A percentile compares a stretch with the other conserved stretches of the same genome.
Evolutionary conservation across 768 basidiomycete species (phyloP).

Genomic region (Macrolepiota dolichaula): DNA sequence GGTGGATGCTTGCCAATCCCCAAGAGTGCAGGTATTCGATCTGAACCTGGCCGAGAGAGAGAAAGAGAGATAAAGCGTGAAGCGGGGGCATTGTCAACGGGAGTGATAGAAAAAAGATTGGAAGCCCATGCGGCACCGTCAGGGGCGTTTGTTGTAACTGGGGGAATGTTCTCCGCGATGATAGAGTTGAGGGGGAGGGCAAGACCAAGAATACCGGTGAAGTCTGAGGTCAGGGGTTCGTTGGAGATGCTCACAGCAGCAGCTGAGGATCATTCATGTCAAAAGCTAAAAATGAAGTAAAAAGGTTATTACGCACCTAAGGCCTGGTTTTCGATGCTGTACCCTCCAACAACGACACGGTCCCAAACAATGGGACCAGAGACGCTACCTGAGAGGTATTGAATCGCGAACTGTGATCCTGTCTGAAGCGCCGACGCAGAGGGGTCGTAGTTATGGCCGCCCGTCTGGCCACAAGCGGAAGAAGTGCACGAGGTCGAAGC

Average conservation of each 20-base stretch:
- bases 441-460: constrained; percentile 55
- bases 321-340: constrained; percentile 62
- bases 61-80: constrained; percentile 65
- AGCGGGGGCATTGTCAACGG: constrained; percentile 45
- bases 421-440: constrained; percentile 38
- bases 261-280: constrained; percentile 30
- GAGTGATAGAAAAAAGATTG: constrained; percentile 70
- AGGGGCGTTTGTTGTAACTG: constrained; percentile 43
- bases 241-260: constrained; percentile 50
- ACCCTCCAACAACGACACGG: constrained; percentile 56
- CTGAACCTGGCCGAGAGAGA: constrained; percentile 65
- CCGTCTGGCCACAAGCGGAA: constrained; percentile 42
- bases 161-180: constrained; percentile 50
- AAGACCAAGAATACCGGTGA: constrained; percentile 71
- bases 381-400: constrained; percentile 58
- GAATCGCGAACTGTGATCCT: constrained; percentile 40
- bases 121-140: constrained; percentile 69
- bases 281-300: not conserved
- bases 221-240: constrained; percentile 57
- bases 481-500: constrained; percentile 64
- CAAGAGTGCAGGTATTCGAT: constrained; percentile 51
- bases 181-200: constrained; percentile 71
- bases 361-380: constrained; percentile 73
- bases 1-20: constrained; percentile 70
- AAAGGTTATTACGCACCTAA: constrained; percentile 43